These are phyloP conservation scores for Astrocystis sublimbata DNA, from an alignment of 495 filamentous ascomycete genomes.

Conservation along the genomic window DNA sequence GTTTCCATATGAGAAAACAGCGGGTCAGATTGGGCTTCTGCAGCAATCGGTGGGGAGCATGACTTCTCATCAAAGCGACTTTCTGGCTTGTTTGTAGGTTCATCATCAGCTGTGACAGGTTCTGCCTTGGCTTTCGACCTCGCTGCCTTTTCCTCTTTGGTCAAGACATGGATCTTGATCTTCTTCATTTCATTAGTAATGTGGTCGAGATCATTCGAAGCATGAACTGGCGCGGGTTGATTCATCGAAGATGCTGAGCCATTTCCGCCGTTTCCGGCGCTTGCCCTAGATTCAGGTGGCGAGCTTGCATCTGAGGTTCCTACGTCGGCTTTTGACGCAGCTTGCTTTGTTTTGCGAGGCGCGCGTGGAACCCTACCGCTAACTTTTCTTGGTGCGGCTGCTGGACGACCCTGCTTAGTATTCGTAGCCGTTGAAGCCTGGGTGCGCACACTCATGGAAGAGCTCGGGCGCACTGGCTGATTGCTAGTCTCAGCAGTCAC, in stretches of 20 bases:
- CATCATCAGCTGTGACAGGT: slow-evolving; percentile 18
- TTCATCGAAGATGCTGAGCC: not conserved
- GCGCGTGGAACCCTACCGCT: slow-evolving; percentile 32
- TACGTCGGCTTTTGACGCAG: slow-evolving; percentile 41
- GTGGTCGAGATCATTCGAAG: slow-evolving; percentile 52
- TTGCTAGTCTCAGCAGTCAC: slow-evolving; percentile 21
- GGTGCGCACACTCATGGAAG: slow-evolving; percentile 38
- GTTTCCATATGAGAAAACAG: not conserved
- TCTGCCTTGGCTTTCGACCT: slow-evolving; percentile 38
- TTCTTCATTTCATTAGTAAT: slow-evolving; percentile 70
- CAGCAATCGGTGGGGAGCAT: not conserved
- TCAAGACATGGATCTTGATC: slow-evolving; percentile 73
- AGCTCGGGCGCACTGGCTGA: slow-evolving; percentile 42
- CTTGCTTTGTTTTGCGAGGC: slow-evolving; percentile 50
- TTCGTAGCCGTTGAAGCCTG: slow-evolving; percentile 30
- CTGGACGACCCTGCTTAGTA: slow-evolving; percentile 49
- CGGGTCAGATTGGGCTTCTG: not conserved
- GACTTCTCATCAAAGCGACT: not conserved
- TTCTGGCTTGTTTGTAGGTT: slow-evolving; percentile 19
- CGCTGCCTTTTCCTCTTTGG: slow-evolving; percentile 69
- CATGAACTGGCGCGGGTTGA: slow-evolving; percentile 7
- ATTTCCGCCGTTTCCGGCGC: not conserved
- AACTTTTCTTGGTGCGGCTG: slow-evolving; percentile 43
- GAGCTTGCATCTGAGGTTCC: not conserved
- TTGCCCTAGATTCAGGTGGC: not conserved